Conservation (phyloP, 768 basidiomycete genomes). For the Kwoniella botswanensis region DNA sequence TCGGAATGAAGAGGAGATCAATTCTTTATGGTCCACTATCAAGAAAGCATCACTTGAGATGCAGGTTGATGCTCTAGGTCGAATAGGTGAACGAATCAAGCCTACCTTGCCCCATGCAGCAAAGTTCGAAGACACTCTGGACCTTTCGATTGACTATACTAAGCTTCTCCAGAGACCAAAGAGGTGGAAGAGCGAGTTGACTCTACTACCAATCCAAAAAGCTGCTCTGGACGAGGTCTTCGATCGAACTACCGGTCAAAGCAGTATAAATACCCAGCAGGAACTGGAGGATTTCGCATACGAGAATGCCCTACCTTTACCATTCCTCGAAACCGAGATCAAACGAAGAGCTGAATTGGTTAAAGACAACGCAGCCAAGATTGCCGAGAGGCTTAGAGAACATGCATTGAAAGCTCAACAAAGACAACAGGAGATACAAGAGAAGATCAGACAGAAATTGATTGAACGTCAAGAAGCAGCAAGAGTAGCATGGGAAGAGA, state of each 20-base stretch:
- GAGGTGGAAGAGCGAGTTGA: conserved; percentile 29
- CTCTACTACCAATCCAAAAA: conserved; percentile 30
- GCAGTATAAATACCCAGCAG: conserved; percentile 21
- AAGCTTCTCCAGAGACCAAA: conserved; percentile 12
- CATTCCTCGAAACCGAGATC: conserved; percentile 30
- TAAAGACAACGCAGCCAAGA: background rate
- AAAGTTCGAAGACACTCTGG: conserved; percentile 2
- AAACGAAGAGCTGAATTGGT: background rate
- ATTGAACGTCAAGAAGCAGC: conserved; percentile 25
- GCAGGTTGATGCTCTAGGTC: conserved; percentile 12
- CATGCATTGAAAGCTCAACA: background rate
- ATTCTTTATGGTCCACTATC: conserved; percentile 29
- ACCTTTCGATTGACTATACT: conserved; percentile 10
- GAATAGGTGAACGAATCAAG: conserved; percentile 7
- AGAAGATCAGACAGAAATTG: conserved; percentile 34
- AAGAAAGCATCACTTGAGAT: conserved; percentile 27
- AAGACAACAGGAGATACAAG: conserved; percentile 27
- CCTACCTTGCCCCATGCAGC: conserved; percentile 17
- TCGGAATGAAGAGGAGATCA: conserved; percentile 46
- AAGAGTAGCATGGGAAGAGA: conserved; percentile 35
- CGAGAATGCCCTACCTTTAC: conserved; percentile 29
- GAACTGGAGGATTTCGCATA: conserved; percentile 38
- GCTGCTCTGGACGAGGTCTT: conserved; percentile 29
- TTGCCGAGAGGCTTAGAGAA: background rate
- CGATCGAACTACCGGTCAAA: conserved; percentile 23